A percentile compares a stretch with the other conserved stretches of the same genome.
Conservation (phyloP, 768 basidiomycete species). For the Peribolospora kevripleyi region DNA sequence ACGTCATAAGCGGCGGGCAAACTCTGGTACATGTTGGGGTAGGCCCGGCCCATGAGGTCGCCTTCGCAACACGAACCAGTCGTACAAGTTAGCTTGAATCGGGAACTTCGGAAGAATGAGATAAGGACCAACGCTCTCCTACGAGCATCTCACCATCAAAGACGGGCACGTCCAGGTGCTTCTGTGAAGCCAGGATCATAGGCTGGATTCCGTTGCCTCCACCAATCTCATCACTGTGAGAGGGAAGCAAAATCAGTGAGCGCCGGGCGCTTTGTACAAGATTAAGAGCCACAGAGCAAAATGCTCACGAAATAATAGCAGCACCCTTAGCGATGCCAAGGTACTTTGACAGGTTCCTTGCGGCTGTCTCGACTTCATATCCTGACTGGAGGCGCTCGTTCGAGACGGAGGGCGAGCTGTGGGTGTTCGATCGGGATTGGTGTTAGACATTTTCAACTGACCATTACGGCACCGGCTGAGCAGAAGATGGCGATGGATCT, state of each 20-base stretch:
- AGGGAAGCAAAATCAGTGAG: too few relatives aligned
- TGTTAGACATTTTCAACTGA: too few relatives aligned
- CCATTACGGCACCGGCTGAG: too few relatives aligned
- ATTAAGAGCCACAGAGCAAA: background rate
- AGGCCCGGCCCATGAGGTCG: slow-evolving; percentile 21
- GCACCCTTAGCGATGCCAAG: slow-evolving; percentile 6
- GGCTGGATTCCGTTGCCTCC: slow-evolving; percentile 23
- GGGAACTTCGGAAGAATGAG: background rate
- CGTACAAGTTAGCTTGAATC: slow-evolving; percentile 6
- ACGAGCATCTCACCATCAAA: slow-evolving; percentile 15
- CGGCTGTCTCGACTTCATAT: slow-evolving; percentile 17
- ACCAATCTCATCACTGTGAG: slow-evolving; percentile 20
- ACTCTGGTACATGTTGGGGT: slow-evolving; percentile 16
- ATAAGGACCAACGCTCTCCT: background rate
- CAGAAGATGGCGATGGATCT: slow-evolving; percentile 11
- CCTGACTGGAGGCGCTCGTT: background rate
- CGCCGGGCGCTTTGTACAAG: too few relatives aligned
- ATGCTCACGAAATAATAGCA: slow-evolving; percentile 13
- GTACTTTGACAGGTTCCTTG: slow-evolving; percentile 17
- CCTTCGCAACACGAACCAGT: slow-evolving; percentile 8
- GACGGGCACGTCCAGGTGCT: slow-evolving; percentile 11
- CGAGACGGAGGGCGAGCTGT: too few relatives aligned
- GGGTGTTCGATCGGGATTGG: too few relatives aligned
- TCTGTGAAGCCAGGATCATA: slow-evolving; percentile 12
- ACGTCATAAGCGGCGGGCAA: slow-evolving; percentile 15